Evolutionary conservation across 305 asterid species (phyloP).

Genomic region (Fraxinus paxiana): DNA sequence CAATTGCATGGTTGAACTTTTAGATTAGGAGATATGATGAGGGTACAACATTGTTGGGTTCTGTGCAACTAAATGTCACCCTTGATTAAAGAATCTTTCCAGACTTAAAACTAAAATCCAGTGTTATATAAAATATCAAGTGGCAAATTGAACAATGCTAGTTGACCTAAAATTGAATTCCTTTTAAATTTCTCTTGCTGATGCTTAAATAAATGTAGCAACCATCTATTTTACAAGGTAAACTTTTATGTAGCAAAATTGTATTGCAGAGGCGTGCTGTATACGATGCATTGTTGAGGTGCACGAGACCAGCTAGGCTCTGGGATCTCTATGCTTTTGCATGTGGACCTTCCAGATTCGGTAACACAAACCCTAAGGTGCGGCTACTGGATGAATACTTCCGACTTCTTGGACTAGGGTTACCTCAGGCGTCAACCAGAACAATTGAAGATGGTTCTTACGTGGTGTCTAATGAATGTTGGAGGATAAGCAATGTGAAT

Average conservation of each 20-base stretch:
- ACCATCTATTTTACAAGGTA: slow-evolving; percentile 9
- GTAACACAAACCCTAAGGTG: slow-evolving; percentile 60
- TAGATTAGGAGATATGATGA: not conserved
- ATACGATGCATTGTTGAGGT: slow-evolving; percentile 68
- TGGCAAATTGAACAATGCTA: not conserved
- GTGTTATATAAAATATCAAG: not conserved
- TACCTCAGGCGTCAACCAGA: slow-evolving; percentile 48
- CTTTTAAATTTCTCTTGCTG: slow-evolving; percentile 9
- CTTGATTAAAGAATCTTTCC: not conserved
- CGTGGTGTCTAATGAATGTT: slow-evolving; percentile 67
- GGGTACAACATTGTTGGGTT: not conserved
- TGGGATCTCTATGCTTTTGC: slow-evolving; percentile 91
- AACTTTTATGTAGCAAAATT: slow-evolving; percentile 19
- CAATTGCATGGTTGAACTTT: not conserved
- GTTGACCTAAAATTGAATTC: not conserved
- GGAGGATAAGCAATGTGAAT: slow-evolving; percentile 87
- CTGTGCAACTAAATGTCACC: not conserved
- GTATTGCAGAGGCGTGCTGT: slow-evolving; percentile 82
- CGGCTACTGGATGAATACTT: slow-evolving; percentile 80
- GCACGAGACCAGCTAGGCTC: slow-evolving; percentile 68
- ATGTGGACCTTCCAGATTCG: slow-evolving; percentile 59
- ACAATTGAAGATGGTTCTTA: slow-evolving; percentile 73
- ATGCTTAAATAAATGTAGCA: slow-evolving; percentile 4
- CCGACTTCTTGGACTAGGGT: slow-evolving; percentile 77
- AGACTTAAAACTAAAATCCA: not conserved